Conservation (phyloP, 108 stramenopile genomes). For the Nitzschia inconspicua region DNA sequence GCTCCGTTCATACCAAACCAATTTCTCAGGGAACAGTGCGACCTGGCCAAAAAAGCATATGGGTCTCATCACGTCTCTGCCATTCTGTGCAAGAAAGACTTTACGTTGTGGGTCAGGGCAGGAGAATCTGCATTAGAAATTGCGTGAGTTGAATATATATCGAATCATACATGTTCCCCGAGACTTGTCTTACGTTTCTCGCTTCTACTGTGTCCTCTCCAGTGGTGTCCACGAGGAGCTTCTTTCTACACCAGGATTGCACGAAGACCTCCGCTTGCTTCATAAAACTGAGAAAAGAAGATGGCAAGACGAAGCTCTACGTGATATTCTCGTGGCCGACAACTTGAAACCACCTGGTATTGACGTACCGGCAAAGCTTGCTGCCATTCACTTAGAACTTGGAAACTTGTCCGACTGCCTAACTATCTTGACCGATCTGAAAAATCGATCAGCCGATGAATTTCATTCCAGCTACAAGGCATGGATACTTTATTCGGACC, state of each 20-base stretch:
- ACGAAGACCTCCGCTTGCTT: constrained; percentile 9
- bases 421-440: constrained; percentile 73
- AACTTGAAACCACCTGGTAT: constrained; percentile 74
- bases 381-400: constrained; percentile 60
- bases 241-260: constrained; percentile 4
- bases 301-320: constrained; percentile 69
- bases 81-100: constrained; percentile 78
- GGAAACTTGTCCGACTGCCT: constrained; percentile 70
- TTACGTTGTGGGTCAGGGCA: constrained; percentile 71
- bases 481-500: constrained; percentile 80
- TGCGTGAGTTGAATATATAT: too few relatives aligned
- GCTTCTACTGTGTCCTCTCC: too few relatives aligned
- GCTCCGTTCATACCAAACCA: constrained; percentile 13
- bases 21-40: constrained; percentile 33
- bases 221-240: constrained; percentile 34
- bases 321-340: constrained; percentile 67
- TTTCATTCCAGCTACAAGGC: constrained; percentile 63
- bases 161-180: too few relatives aligned
- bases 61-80: constrained; percentile 80
- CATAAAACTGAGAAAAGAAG: constrained; percentile 35
- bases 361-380: constrained; percentile 76
- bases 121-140: constrained; percentile 68
- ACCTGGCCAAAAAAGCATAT: constrained; percentile 76
- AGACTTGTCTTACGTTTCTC: too few relatives aligned
- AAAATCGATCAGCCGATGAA: constrained; percentile 27